Conservation (phyloP, 805 yeast genomes). For the Metschnikowia shivogae region DNA sequence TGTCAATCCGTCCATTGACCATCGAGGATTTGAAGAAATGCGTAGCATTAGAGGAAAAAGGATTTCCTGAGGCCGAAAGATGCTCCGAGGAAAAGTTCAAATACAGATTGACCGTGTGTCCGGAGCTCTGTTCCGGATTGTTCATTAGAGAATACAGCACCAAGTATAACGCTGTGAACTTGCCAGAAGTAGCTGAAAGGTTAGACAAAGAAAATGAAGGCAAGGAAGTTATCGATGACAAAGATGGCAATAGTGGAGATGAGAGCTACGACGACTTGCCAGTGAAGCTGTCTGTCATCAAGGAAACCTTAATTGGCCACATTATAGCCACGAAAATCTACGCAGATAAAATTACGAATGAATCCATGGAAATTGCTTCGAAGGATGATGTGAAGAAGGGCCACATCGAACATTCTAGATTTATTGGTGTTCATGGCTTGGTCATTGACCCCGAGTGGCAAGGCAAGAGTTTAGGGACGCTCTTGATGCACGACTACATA, state of each 20-base stretch:
- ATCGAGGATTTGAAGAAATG: constrained; percentile 60
- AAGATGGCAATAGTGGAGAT: constrained; percentile 21
- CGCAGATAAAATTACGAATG: constrained; percentile 48
- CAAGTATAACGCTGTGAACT: constrained; percentile 39
- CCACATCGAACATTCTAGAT: constrained; percentile 70
- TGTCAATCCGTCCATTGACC: constrained; percentile 29
- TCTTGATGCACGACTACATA: constrained; percentile 81
- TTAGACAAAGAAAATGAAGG: constrained; percentile 24
- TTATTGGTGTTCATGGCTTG: constrained; percentile 78
- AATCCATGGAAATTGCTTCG: constrained; percentile 58
- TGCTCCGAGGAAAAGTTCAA: constrained; percentile 55
- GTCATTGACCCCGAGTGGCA: constrained; percentile 75
- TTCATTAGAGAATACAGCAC: constrained; percentile 66
- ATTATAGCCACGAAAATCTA: constrained; percentile 71
- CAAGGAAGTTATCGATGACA: constrained; percentile 12
- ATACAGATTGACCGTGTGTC: constrained; percentile 76
- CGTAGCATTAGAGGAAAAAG: constrained; percentile 54
- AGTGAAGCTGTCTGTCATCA: constrained; percentile 44
- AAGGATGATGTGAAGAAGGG: constrained; percentile 40
- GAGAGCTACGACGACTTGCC: constrained; percentile 40
- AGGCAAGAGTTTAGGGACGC: constrained; percentile 77
- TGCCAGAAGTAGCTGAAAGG: constrained; percentile 37
- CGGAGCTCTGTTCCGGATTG: constrained; percentile 86
- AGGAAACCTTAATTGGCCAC: constrained; percentile 74
- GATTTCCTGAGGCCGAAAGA: constrained; percentile 70